Conservation (phyloP, 169 alveolate species). For the Babesia bovis region DNA sequence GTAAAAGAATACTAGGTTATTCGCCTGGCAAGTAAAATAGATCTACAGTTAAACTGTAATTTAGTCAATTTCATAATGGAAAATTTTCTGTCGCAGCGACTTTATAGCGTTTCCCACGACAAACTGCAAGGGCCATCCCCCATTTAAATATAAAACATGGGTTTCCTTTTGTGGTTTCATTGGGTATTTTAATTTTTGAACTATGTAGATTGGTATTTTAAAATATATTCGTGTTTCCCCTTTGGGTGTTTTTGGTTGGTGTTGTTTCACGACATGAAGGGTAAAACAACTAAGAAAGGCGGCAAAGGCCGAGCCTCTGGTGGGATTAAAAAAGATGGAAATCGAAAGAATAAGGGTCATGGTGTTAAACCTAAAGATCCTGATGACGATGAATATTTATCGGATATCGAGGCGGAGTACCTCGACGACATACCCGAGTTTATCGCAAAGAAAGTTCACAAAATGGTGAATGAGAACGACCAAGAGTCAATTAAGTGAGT, state of each 20-base stretch:
- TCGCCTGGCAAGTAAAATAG: too few relatives aligned
- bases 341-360: constrained; percentile 29
- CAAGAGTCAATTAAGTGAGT: constrained; percentile 45
- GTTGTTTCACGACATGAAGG: constrained; percentile 6
- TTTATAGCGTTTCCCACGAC: too few relatives aligned
- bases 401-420: constrained; percentile 64
- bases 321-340: constrained; percentile 6
- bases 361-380: constrained; percentile 14
- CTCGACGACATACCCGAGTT: constrained; percentile 60
- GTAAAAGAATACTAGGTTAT: too few relatives aligned
- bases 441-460: constrained; percentile 43
- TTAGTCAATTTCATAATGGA: too few relatives aligned
- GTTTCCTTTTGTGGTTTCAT: too few relatives aligned
- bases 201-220: too few relatives aligned
- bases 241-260: not conserved
- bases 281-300: constrained; percentile 10
- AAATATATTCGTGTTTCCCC: too few relatives aligned
- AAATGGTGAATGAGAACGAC: constrained; percentile 45
- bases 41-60: too few relatives aligned
- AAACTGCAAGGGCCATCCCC: too few relatives aligned
- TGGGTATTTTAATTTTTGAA: too few relatives aligned
- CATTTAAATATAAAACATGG: too few relatives aligned
- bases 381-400: constrained; percentile 49
- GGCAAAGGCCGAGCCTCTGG: constrained; percentile 21
- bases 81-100: too few relatives aligned